Evolutionary conservation across 1,139 yeast species (phyloP).

Genomic region (Debaryomyces robertsiae): DNA sequence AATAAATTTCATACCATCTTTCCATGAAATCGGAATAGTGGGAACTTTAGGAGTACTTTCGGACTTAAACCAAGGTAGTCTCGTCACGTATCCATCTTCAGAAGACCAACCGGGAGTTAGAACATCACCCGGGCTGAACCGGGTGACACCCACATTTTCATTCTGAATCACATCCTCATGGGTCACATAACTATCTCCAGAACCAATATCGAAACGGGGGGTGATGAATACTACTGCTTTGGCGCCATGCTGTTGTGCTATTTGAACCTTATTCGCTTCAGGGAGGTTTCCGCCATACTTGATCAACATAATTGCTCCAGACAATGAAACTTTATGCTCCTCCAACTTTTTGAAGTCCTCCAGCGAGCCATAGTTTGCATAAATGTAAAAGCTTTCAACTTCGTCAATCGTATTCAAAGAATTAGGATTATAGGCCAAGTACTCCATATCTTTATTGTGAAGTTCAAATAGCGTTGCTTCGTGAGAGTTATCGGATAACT

Average conservation of each 20-base stretch:
- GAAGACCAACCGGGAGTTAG: constrained; percentile 78
- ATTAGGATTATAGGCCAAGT: constrained; percentile 67
- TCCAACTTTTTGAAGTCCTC: constrained; percentile 56
- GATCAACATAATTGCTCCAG: constrained; percentile 56
- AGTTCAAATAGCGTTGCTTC: constrained; percentile 42
- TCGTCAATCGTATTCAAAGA: constrained; percentile 50
- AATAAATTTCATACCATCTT: constrained; percentile 61
- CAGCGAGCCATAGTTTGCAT: constrained; percentile 59
- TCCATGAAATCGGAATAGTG: constrained; percentile 72
- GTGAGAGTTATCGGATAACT: constrained; percentile 37
- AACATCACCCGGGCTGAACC: constrained; percentile 76
- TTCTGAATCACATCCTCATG: constrained; percentile 56
- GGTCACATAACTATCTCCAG: constrained; percentile 38
- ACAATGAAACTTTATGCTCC: constrained; percentile 34
- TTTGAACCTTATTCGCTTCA: constrained; percentile 39
- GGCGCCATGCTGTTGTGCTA: constrained; percentile 35
- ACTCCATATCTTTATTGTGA: constrained; percentile 37
- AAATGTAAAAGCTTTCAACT: constrained; percentile 58
- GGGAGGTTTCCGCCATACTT: constrained; percentile 57
- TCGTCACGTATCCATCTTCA: constrained; percentile 38
- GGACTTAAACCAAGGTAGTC: constrained; percentile 50
- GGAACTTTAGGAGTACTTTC: constrained; percentile 70
- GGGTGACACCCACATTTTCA: constrained; percentile 65
- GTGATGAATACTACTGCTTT: constrained; percentile 43
- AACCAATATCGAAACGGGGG: constrained; percentile 25